Evolutionary conservation across 176 grass and related monocot genomes (phyloP).

Genomic region (Lolium rigidum): DNA sequence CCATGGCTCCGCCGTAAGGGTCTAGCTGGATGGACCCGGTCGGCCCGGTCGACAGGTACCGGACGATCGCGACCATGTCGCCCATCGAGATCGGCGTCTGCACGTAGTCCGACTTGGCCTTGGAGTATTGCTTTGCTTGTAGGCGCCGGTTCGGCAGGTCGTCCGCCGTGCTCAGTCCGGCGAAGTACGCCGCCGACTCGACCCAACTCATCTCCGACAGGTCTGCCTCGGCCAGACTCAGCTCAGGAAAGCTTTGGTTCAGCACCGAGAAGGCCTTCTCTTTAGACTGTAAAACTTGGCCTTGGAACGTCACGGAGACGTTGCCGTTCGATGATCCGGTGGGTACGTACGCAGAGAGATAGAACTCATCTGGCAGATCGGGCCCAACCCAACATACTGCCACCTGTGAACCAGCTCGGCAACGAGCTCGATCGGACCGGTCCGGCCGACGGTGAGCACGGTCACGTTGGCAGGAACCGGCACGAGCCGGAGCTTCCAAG

Average conservation of each 20-base stretch:
- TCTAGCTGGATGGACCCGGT: constrained; percentile 51
- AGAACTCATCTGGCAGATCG: constrained; percentile 63
- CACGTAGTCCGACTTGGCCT: constrained; percentile 77
- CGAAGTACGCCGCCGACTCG: constrained; percentile 57
- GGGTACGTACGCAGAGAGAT: constrained; percentile 37
- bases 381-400: constrained; percentile 57
- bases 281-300: constrained; percentile 48
- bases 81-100: constrained; percentile 8
- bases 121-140: constrained; percentile 24
- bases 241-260: constrained; percentile 42
- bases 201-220: constrained; percentile 62
- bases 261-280: constrained; percentile 20
- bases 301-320: constrained; percentile 46
- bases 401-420: constrained; percentile 59
- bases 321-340: constrained; percentile 33
- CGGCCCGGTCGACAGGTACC: constrained; percentile 30
- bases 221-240: constrained; percentile 40
- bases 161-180: background rate
- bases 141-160: constrained; percentile 31
- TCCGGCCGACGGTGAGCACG: constrained; percentile 15
- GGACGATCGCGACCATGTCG: constrained; percentile 24
- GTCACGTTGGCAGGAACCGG: constrained; percentile 53
- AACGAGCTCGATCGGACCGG: constrained; percentile 27
- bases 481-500: constrained; percentile 74
- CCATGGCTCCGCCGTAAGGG: constrained; percentile 75